Evolutionary conservation across 768 basidiomycete species (phyloP), one percentile per base, ranked within the genome.

Genomic region (Tremella mesenterica): DNA sequence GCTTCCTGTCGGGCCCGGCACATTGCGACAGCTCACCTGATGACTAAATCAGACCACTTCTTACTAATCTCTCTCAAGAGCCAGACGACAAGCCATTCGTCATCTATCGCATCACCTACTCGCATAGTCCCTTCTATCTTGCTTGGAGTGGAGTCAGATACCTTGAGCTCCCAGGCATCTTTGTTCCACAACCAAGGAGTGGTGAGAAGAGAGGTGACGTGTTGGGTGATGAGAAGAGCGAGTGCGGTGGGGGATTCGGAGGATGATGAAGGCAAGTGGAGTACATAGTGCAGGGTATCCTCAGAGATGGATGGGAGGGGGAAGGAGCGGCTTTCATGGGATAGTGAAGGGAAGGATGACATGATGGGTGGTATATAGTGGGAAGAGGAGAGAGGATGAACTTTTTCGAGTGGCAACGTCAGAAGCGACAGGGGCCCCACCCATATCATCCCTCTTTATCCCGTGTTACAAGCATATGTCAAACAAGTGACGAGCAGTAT

Each of bases 31-130:
- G 69, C 79, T 53, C 60, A 91, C 90, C 85, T 84, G 52, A 89
- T 81, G 9, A 80, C 81, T 31, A 91, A 72, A 59, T 90, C 85
- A 18, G 56, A 52, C 85, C 85, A 92, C 57, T 81, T 81, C 34
- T 77, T 74, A 56, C 83, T 85, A 53, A 93, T 77, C 72, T 88
- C 80, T 62, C 78, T 80, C 53, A 97, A 75, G 44, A 97, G 76
- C 88, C 88, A 97, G 16, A 96, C 90, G 13, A 81, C 79, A 69
- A 84, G 85, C 95, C 95, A 99, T 74, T 99, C 95, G 64, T 99
- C 95, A 72, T 99, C 92, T n/a, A 97, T 80, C 48, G 83, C 86
- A 74, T 99, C 95, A 2, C 95, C 93, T 21, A 97, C 86, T 41
- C 91, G 78, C 84, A 92, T 87, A 41, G 78, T 76, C 8, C 92